Evolutionary conservation across 257 asterid genomes (phyloP).

Genomic region (Knoxia roxburghii): DNA sequence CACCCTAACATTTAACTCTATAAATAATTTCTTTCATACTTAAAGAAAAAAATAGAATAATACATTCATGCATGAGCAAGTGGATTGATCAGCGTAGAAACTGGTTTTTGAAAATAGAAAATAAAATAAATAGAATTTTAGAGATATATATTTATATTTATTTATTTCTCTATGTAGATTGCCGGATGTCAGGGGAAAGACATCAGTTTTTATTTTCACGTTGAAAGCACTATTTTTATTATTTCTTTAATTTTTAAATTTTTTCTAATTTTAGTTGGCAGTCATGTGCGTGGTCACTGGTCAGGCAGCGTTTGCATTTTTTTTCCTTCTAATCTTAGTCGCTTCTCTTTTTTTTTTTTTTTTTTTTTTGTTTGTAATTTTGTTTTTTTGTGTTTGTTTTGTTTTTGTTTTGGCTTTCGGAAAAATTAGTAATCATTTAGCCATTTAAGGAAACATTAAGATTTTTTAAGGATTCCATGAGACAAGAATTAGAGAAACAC

Average conservation of each 20-base stretch:
- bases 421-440: not conserved
- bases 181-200: conserved; percentile 4
- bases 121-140: not conserved
- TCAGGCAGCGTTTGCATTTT: conserved; percentile 27
- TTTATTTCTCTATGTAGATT: no score
- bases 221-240: conserved; percentile 19
- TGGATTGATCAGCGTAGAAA: conserved; percentile 17
- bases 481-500: no score
- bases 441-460: not conserved
- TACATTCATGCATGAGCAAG: conserved; percentile 26
- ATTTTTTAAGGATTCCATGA: not conserved
- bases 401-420: not conserved
- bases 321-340: conserved; percentile 4
- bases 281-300: no score
- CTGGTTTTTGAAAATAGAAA: conserved; percentile 1
- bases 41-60: no score
- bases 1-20: no score
- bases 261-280: conserved; percentile 32
- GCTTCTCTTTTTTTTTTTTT: not conserved
- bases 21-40: no score
- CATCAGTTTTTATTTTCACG: conserved; percentile 22
- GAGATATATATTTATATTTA: no score
- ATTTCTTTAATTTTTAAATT: no score
- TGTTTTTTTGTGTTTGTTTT: not conserved
- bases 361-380: not conserved